phyloP scores from a whole-genome alignment of 345 rosid species.

The Moricandia arvensis region DNA sequence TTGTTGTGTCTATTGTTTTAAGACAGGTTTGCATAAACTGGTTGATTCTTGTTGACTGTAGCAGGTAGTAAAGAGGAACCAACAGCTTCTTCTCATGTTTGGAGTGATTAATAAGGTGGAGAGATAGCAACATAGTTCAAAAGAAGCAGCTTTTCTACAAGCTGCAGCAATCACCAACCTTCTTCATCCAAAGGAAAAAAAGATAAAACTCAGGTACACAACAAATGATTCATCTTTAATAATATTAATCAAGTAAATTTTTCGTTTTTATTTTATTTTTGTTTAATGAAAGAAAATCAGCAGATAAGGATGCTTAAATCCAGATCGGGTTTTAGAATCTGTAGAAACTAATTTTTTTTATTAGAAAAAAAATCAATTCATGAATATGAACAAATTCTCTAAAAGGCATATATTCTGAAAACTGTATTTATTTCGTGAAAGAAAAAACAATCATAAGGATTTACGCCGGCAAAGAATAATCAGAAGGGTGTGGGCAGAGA shows the following conservation, averaged over 20 bases:
- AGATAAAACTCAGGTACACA: background rate
- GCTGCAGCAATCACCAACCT: slow-evolving; percentile 64
- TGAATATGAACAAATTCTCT: background rate
- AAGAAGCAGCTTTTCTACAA: slow-evolving; percentile 64
- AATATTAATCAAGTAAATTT: background rate
- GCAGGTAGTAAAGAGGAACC: slow-evolving; percentile 46
- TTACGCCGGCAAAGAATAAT: slow-evolving; percentile 6
- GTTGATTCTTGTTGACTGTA: slow-evolving; percentile 64
- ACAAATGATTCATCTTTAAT: background rate
- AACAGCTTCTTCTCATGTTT: slow-evolving; percentile 50
- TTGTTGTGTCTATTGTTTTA: slow-evolving; percentile 44
- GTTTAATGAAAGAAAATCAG: background rate
- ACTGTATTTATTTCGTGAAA: slow-evolving; percentile 4
- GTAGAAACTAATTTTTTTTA: background rate
- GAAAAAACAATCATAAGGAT: slow-evolving; percentile 19
- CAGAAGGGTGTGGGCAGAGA: slow-evolving; percentile 4
- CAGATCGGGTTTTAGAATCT: slow-evolving; percentile 3
- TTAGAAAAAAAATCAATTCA: background rate
- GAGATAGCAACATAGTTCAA: slow-evolving; percentile 65
- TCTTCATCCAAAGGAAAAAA: slow-evolving; percentile 43
- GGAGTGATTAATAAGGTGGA: slow-evolving; percentile 43
- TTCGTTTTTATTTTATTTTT: background rate
- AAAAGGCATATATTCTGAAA: background rate
- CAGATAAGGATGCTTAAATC: background rate
- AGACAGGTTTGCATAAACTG: slow-evolving; percentile 42